Evolutionary conservation across 305 asterid species (phyloP).

Genomic region (Fraxinus xanthoxyloides): DNA sequence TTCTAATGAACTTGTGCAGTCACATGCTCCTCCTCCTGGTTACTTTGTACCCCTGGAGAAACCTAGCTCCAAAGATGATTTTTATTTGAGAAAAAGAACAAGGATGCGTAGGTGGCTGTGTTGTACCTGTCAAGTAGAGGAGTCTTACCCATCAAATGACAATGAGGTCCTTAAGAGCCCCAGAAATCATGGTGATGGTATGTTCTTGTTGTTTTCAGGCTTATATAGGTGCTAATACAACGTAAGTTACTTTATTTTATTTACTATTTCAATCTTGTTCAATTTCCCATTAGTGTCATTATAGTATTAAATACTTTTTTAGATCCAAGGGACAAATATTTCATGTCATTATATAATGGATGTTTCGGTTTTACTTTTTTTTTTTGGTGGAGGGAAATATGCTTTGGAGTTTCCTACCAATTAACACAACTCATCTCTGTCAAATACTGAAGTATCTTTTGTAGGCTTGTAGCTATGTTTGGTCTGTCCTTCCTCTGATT

Average conservation of each 20-base stretch:
- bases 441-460: not conserved
- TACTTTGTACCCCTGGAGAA: conserved; percentile 60
- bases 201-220: conserved; percentile 20
- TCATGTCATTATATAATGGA: not conserved
- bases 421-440: not conserved
- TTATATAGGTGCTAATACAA: not conserved
- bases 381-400: not conserved
- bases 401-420: not conserved
- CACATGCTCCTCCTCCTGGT: conserved; percentile 79
- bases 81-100: conserved; percentile 60
- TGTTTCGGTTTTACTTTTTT: not conserved
- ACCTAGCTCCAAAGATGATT: conserved; percentile 52
- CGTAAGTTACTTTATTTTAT: not conserved
- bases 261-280: not conserved
- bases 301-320: not conserved
- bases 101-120: conserved; percentile 98
- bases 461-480: not conserved
- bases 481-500: not conserved
- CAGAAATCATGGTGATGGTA: conserved; percentile 64
- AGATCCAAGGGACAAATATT: not conserved
- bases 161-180: conserved; percentile 80
- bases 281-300: not conserved
- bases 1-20: conserved; percentile 33
- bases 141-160: conserved; percentile 67
- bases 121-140: conserved; percentile 82